Evolutionary conservation across 1,284 basidiomycete species (phyloP).

Genomic region (Cryptococcus sp.): DNA sequence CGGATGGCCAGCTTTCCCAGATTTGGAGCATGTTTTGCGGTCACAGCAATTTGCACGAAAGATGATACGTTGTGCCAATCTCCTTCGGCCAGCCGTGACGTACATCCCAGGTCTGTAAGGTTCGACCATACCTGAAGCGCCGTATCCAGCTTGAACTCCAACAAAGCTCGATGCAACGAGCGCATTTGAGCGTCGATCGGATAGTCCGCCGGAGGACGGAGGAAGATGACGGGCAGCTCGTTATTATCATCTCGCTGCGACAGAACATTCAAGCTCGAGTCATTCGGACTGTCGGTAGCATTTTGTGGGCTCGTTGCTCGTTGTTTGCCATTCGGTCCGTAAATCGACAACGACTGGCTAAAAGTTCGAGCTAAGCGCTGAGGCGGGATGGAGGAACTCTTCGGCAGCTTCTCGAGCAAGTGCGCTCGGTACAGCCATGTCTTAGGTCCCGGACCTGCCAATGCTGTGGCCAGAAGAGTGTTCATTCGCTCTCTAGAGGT

Average conservation of each 20-base stretch:
- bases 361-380: no score
- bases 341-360: no score
- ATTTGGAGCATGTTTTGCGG: background rate
- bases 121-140: slow-evolving; percentile 14
- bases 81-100: background rate
- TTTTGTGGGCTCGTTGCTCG: no score
- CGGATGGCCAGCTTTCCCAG: slow-evolving; percentile 6
- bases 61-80: slow-evolving; percentile 17
- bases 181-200: slow-evolving; percentile 9
- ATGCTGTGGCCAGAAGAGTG: background rate
- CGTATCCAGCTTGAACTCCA: slow-evolving; percentile 1
- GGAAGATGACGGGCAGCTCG: slow-evolving; percentile 11
- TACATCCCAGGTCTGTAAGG: slow-evolving; percentile 10
- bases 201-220: slow-evolving; percentile 17
- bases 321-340: no score
- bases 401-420: background rate
- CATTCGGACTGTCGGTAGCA: no score
- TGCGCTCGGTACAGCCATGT: slow-evolving; percentile 11
- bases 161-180: background rate
- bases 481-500: slow-evolving; percentile 1
- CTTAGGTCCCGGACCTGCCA: slow-evolving; percentile 18
- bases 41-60: slow-evolving; percentile 8
- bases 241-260: background rate
- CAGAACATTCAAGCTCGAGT: no score
- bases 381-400: no score